phyloP scores from a whole-genome alignment of 2,329 filamentous ascomycete genomes.

The Epichloe elymi region DNA sequence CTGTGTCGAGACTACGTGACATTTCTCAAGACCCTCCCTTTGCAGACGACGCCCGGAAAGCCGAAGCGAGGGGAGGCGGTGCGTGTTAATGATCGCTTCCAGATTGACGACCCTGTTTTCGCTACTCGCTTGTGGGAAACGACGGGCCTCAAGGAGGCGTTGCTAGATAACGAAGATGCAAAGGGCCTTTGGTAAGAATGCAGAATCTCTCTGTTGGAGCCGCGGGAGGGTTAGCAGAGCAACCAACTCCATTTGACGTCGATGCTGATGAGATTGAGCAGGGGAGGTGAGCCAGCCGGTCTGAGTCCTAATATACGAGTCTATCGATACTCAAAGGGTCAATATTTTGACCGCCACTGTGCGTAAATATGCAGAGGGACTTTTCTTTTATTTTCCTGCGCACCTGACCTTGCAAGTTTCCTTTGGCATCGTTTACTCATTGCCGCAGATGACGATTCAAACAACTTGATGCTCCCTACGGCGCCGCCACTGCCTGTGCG shows the following conservation, averaged over 20 bases:
- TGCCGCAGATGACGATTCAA: conserved; percentile 68
- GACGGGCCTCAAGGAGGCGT: conserved; percentile 57
- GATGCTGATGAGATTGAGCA: conserved; percentile 26
- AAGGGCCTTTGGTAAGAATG: conserved; percentile 32
- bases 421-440: not conserved
- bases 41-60: conserved; percentile 64
- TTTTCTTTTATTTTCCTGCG: too few species aligned
- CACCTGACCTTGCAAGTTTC: not conserved
- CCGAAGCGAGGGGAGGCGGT: conserved; percentile 72
- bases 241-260: too few species aligned
- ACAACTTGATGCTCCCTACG: conserved; percentile 46
- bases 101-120: conserved; percentile 64
- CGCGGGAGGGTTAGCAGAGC: too few species aligned
- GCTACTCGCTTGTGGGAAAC: conserved; percentile 63
- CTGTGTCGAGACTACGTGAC: conserved; percentile 66
- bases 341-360: conserved; percentile 93
- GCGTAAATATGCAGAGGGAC: conserved; percentile 20
- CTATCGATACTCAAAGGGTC: conserved; percentile 73
- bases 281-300: conserved; percentile 74
- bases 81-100: conserved; percentile 80
- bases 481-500: conserved; percentile 18
- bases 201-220: not conserved
- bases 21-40: conserved; percentile 55
- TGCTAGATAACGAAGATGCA: conserved; percentile 27
- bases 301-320: conserved; percentile 81